These are phyloP conservation scores for Aspergillus intermedius DNA, from an alignment of 2,329 filamentous ascomycete genomes.

Conservation along the genomic window DNA sequence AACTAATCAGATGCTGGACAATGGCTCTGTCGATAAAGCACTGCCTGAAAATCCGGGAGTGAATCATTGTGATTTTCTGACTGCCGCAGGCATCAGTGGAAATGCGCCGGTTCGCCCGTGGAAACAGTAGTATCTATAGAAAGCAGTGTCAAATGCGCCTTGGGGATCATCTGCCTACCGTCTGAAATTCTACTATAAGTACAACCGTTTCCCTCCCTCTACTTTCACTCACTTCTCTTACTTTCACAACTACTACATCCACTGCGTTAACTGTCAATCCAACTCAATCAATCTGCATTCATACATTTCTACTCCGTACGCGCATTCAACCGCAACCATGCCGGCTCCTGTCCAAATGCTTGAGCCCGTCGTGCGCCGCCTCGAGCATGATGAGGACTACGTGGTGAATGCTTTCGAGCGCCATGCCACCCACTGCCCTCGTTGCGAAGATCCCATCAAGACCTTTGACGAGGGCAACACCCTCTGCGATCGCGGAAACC, in stretches of 20 bases:
- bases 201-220: too few species aligned
- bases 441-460: conserved; percentile 25
- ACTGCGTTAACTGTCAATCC: not conserved
- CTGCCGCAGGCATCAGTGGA: not conserved
- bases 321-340: conserved; percentile 16
- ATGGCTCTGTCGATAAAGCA: too few species aligned
- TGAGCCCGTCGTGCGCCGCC: conserved; percentile 27
- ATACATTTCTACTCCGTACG: not conserved
- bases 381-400: conserved; percentile 30
- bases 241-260: too few species aligned
- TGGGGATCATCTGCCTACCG: not conserved
- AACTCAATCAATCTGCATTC: not conserved
- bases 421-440: conserved; percentile 30
- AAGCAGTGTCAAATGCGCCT: not conserved
- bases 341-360: conserved; percentile 21
- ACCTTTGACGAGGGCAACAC: conserved; percentile 16
- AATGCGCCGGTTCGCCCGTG: not conserved
- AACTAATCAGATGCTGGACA: too few species aligned
- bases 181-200: too few species aligned
- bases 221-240: too few species aligned
- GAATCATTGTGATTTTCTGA: not conserved
- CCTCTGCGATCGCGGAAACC: conserved; percentile 32
- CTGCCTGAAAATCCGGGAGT: too few species aligned
- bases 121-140: not conserved
- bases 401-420: conserved; percentile 32